These are phyloP conservation scores for Pyrrhoderma noxium DNA, from an alignment of 1,284 basidiomycete species.

Conservation along the genomic window DNA sequence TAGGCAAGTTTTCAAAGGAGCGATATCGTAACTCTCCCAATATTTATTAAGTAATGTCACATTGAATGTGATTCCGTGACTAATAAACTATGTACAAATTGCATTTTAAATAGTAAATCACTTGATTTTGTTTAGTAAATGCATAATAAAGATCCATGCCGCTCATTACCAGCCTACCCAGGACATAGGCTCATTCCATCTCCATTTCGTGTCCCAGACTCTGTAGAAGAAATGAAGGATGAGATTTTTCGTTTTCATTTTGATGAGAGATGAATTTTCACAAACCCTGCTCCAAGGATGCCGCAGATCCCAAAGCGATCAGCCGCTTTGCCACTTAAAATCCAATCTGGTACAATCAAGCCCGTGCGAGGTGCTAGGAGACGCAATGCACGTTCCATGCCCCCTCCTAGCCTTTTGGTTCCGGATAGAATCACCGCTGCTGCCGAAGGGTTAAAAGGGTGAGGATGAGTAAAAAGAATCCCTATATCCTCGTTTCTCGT, in stretches of 20 bases:
- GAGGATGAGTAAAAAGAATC: conserved; percentile 64
- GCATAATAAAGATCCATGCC: too few relatives aligned
- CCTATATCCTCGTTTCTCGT: conserved; percentile 30
- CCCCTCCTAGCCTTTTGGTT: conserved; percentile 35
- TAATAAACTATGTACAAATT: too few relatives aligned
- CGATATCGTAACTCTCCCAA: too few relatives aligned
- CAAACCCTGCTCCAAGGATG: conserved; percentile 63
- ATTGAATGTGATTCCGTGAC: too few relatives aligned
- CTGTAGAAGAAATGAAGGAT: neutral
- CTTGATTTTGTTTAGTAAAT: too few relatives aligned
- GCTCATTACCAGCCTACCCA: too few relatives aligned
- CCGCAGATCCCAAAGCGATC: conserved; percentile 61
- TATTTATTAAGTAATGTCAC: too few relatives aligned
- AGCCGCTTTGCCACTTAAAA: conserved; percentile 46
- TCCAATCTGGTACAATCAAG: conserved; percentile 67
- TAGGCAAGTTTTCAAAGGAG: too few relatives aligned
- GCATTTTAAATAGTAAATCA: too few relatives aligned
- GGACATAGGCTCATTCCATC: conserved; percentile 13
- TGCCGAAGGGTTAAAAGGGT: conserved; percentile 37
- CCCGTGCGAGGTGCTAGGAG: conserved; percentile 81
- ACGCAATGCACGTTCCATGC: conserved; percentile 57
- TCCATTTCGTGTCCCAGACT: conserved; percentile 10
- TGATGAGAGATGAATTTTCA: neutral
- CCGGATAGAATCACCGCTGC: conserved; percentile 54
- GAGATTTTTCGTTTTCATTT: too few relatives aligned